Base-by-base conservation (phyloP, 208 protist genomes). In the Crithidia expoeki region DNA sequence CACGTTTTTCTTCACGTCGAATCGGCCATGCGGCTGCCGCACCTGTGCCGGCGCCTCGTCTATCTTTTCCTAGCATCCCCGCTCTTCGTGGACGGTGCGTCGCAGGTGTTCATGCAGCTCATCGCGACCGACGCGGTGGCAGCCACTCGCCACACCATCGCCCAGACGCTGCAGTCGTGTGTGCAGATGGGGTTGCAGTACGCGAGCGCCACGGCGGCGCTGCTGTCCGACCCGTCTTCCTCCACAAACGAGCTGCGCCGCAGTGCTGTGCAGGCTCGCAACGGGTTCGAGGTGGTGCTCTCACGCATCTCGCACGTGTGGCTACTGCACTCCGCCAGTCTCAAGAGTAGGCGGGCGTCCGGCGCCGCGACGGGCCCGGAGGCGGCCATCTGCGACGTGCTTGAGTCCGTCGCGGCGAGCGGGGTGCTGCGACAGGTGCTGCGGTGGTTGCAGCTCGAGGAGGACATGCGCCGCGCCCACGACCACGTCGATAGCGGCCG, bases 81-180 rank as follows among this genome's bases (percentile, higher is more conserved):
- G 16, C 68, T 96, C 6, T 93, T 92, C 63, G 79, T 93, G 21
- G 83, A 93, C 14, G 89, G 88, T 0, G 74, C 87, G 44, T 81
- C 82, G 28, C 72, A 77, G 55, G 72, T 77, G 64, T 34, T 62
- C 6, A 62, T 91, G 36, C 68, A 83, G 50, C 62, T 80, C 17
- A 70, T 81, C 38, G 64, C 64, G 14, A 65, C 76, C 30, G 52
- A 69, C 19, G 32, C 69, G 9, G 34, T 61, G 10, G 64, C 50
- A 23, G n/a, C 56, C 11, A 63, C 72, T 10, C 64, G 63, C 12
- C 56, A 62, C 27, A 28, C 44, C 40, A 58, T 77, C 32, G 30
- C 50, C 17, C 58, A 67, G n/a, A 60, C 65, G 17, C 65, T 77
- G 38, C 64, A 72, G 49, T 58, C 63, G 36, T 71, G 64, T 49